Percentiles rank a stretch among this genome's conserved stretches.
Conservation (phyloP, 495 filamentous ascomycete species). For the Cenococcum geophilum region DNA sequence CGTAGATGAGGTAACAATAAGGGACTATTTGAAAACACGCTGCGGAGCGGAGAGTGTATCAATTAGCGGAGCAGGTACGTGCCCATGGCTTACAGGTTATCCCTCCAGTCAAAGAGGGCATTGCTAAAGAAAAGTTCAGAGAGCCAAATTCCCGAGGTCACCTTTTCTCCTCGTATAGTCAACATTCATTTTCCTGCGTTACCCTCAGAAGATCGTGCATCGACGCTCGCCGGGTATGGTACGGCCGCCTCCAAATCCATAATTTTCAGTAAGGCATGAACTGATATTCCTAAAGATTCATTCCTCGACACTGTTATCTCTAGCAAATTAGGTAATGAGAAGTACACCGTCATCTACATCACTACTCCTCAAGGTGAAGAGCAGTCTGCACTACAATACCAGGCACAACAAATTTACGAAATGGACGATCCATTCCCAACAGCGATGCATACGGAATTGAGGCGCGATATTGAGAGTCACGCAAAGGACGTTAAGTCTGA, state of each 20-base stretch:
- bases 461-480: constrained; percentile 45
- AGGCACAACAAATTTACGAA: constrained; percentile 41
- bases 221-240: not conserved
- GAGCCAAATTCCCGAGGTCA: not conserved
- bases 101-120: not conserved
- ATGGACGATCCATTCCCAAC: constrained; percentile 48
- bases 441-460: constrained; percentile 52
- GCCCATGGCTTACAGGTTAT: constrained; percentile 41
- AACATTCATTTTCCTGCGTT: constrained; percentile 49
- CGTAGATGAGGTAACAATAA: constrained; percentile 23
- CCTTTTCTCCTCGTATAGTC: constrained; percentile 43
- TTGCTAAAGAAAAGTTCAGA: not conserved
- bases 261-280: constrained; percentile 21
- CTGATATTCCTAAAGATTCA: constrained; percentile 45
- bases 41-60: constrained; percentile 19
- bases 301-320: constrained; percentile 52
- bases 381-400: constrained; percentile 1
- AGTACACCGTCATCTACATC: constrained; percentile 59
- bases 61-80: constrained; percentile 18
- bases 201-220: constrained; percentile 30
- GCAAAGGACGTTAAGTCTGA: constrained; percentile 32
- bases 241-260: not conserved
- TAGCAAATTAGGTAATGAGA: constrained; percentile 46
- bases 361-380: constrained; percentile 42
- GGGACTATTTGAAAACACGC: constrained; percentile 10